phyloP scores from a whole-genome alignment of 345 rosid species.

The Brassica incana region DNA sequence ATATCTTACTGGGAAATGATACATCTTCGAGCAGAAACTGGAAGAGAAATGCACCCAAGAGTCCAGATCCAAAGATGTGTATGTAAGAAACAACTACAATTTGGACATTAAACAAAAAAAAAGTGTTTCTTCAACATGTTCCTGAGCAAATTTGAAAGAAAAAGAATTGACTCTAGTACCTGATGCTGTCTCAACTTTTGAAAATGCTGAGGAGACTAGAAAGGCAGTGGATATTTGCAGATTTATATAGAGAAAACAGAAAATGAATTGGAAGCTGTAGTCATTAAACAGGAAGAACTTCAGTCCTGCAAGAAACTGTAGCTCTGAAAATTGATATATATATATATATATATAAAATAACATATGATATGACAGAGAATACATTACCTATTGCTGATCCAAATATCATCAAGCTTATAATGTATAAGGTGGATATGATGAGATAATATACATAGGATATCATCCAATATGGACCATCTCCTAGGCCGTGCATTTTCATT shows the following conservation, averaged over 20 bases:
- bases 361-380: not conserved
- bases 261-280: constrained; percentile 70
- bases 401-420: constrained; percentile 67
- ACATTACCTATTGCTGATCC: constrained; percentile 69
- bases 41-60: constrained; percentile 72
- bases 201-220: constrained; percentile 62
- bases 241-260: constrained; percentile 73
- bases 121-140: not conserved
- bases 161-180: constrained; percentile 49
- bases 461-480: constrained; percentile 92
- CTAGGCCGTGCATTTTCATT: constrained; percentile 99
- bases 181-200: constrained; percentile 59
- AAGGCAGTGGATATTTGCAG: constrained; percentile 81
- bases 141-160: constrained; percentile 3
- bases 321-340: not conserved
- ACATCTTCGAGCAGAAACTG: constrained; percentile 61
- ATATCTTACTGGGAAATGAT: constrained; percentile 79
- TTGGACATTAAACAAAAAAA: constrained; percentile 4
- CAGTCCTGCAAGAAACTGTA: constrained; percentile 56
- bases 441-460: constrained; percentile 79
- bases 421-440: constrained; percentile 58
- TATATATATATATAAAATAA: not conserved
- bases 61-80: constrained; percentile 80
- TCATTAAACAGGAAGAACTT: constrained; percentile 71
- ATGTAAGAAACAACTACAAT: constrained; percentile 66